phyloP scores from a whole-genome alignment of 2,329 filamentous ascomycete species.

The Tolypocladium guangdongense region DNA sequence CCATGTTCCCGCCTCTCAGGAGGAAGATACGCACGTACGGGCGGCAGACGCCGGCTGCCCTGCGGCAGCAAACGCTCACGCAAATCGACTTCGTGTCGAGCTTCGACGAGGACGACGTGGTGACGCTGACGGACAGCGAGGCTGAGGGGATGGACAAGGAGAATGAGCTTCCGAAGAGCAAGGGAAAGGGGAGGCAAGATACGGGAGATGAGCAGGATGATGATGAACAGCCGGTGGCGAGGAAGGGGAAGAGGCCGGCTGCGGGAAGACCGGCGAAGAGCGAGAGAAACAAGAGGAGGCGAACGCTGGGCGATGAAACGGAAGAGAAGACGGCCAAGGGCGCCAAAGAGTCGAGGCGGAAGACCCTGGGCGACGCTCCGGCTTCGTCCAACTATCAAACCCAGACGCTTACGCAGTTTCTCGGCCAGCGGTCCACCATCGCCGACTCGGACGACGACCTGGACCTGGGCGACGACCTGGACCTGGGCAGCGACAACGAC shows the following conservation, averaged over 20 bases:
- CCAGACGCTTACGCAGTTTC: conserved; percentile 31
- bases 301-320: conserved; percentile 15
- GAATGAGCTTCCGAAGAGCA: conserved; percentile 3
- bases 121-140: conserved; percentile 16
- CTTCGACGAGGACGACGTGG: conserved; percentile 16
- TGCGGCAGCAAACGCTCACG: conserved; percentile 31
- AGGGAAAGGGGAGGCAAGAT: not conserved
- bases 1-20: conserved; percentile 25
- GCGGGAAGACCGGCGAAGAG: not conserved
- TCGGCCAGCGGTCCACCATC: conserved; percentile 17
- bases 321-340: conserved; percentile 9
- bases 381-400: conserved; percentile 25
- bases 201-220: conserved; percentile 5
- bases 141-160: conserved; percentile 12
- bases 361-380: conserved; percentile 18
- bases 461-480: conserved; percentile 25
- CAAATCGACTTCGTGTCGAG: conserved; percentile 29
- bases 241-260: conserved; percentile 11
- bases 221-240: conserved; percentile 12
- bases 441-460: conserved; percentile 29
- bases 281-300: conserved; percentile 12
- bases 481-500: conserved; percentile 6
- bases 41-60: conserved; percentile 12
- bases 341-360: conserved; percentile 13
- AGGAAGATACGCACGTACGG: conserved; percentile 24